Evolutionary conservation across 257 asterid genomes (phyloP).

Genomic region (Petunia axillaris): DNA sequence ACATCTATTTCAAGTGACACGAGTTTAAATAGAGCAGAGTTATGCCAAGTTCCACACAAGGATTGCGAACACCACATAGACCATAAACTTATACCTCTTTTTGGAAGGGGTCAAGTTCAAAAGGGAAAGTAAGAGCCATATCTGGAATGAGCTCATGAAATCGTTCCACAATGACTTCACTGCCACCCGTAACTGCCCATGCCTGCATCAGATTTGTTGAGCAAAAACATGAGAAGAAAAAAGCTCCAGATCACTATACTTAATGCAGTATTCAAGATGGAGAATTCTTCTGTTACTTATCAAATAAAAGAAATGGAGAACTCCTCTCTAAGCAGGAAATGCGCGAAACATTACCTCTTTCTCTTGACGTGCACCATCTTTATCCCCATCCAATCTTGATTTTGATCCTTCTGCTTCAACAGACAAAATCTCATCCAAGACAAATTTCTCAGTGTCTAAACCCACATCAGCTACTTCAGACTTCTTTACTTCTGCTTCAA

Average conservation of each 20-base stretch:
- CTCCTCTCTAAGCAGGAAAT: slow-evolving; percentile 18
- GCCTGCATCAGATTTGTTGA: slow-evolving; percentile 48
- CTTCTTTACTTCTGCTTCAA: too few species aligned
- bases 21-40: not conserved
- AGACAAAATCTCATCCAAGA: slow-evolving; percentile 80
- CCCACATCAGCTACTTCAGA: slow-evolving; percentile 44
- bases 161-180: slow-evolving; percentile 64
- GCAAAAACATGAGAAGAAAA: not conserved
- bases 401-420: slow-evolving; percentile 50
- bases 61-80: not conserved
- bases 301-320: not conserved
- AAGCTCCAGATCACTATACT: not conserved
- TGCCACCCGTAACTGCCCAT: slow-evolving; percentile 73
- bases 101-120: slow-evolving; percentile 94
- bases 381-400: slow-evolving; percentile 47
- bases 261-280: not conserved
- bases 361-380: slow-evolving; percentile 41
- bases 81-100: slow-evolving; percentile 68
- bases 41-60: not conserved
- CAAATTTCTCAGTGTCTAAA: slow-evolving; percentile 46
- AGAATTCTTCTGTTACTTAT: not conserved
- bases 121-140: slow-evolving; percentile 90
- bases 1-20: slow-evolving; percentile 17
- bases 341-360: slow-evolving; percentile 57
- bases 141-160: slow-evolving; percentile 93